Base-by-base conservation (phyloP, 805 yeast species). In the Suhomyces sp. region DNA sequence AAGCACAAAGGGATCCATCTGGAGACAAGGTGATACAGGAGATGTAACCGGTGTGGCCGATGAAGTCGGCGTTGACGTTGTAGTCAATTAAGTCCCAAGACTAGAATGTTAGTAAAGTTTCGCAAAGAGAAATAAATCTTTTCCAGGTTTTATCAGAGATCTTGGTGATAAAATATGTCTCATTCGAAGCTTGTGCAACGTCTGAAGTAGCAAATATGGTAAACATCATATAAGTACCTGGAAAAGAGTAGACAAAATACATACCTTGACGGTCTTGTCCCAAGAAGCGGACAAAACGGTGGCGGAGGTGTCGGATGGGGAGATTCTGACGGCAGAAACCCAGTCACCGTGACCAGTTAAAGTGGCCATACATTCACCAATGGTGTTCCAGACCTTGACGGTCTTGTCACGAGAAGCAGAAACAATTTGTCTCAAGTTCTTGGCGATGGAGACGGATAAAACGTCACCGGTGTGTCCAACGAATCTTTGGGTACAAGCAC, bases 171-270 rank as follows among this genome's bases (percentile, higher is more conserved):
- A 79, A 72, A 74, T 79, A 85, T 86, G 96, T 93, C 97, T 94
- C 99, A 93, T 90, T 84, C 94, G 88, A 73, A 58, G 70, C 66
- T 71, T 66, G 63, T 13, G 36, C 76, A 77, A 62, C 87, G 90
- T 93, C 99, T 83, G 97, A 93, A 93, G 99, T 93, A 93, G 99
- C 99, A 93, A 93, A 94, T 94, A 93, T 87, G 72, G 65, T 61
- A 58, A 31, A 76, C 96, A 90, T 89, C 96, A 89, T 82, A 68
- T 82, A 73, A 38, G 69, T 66, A 56, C 47, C 44, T 26, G 19
- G 27, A 27, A 50, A 52, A 53, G 58, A 49, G 54, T 45, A 52
- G 58, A 48, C 49, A 51, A 47, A 54, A 54, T 72, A 90, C 97
- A 83, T 90, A 93, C 99, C 92, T 94, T 94, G 71, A 96, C 96